Evolutionary conservation across 2,329 filamentous ascomycete species (phyloP).

Genomic region (Malbranchea cinnamomea): DNA sequence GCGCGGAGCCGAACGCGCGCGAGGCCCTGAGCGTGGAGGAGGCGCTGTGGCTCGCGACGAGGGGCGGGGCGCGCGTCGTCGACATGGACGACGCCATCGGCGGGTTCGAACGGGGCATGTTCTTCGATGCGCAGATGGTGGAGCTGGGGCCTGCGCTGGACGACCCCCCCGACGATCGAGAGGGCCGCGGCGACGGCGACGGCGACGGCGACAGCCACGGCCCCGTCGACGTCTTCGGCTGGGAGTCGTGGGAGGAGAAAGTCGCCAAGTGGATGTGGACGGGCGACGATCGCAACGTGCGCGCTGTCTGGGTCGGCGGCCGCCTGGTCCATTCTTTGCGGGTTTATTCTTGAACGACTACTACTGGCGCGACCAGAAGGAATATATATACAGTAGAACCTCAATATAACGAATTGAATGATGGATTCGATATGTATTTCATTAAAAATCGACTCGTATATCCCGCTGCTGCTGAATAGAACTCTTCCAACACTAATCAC

Average conservation of each 20-base stretch:
- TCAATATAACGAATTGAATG: too few relatives aligned
- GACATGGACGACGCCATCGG: constrained; percentile 60
- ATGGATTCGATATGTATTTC: too few relatives aligned
- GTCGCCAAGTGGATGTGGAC: constrained; percentile 91
- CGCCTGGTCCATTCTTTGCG: constrained; percentile 70
- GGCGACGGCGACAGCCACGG: constrained; percentile 23
- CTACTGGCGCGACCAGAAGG: too few relatives aligned
- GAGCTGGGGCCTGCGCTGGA: constrained; percentile 35
- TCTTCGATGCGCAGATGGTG: constrained; percentile 83
- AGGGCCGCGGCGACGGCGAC: constrained; percentile 14
- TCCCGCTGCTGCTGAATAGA: too few relatives aligned
- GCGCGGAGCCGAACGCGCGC: not conserved
- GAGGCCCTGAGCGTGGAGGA: constrained; percentile 68
- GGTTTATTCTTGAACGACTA: too few relatives aligned
- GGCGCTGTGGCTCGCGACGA: constrained; percentile 69
- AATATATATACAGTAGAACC: too few relatives aligned
- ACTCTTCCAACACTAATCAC: too few relatives aligned
- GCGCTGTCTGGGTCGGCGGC: constrained; percentile 78
- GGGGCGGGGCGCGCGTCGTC: constrained; percentile 72
- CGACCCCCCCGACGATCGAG: constrained; percentile 2
- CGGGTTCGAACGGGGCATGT: constrained; percentile 70
- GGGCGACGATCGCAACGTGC: constrained; percentile 84
- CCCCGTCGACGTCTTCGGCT: constrained; percentile 71
- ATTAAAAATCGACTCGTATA: too few relatives aligned
- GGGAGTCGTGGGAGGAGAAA: constrained; percentile 74